Base-by-base conservation (phyloP, 352 stramenopile species). In the Pythium folliculosum region DNA sequence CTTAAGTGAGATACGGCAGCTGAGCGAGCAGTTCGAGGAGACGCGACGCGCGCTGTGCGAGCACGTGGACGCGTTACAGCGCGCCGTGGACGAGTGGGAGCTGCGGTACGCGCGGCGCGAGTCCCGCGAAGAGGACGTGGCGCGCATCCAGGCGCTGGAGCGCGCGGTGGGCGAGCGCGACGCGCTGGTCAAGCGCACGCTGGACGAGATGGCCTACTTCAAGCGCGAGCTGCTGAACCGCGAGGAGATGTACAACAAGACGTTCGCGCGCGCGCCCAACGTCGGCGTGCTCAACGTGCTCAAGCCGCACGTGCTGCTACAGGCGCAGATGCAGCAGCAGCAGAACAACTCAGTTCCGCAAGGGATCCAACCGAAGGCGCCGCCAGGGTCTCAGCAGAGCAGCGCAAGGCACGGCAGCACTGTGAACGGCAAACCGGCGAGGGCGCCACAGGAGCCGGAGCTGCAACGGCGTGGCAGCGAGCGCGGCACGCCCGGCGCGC, bases 171-270 rank as follows among this genome's bases (percentile, higher is more conserved):
- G 72, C 32, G 78, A 96, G 49, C 91, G 88, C 32, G 87, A 97
- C 17, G 79, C 77, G 37, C 66, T 94, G 10, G 79, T 91, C 25
- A 73, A 77, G 50, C 74, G 82, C 38, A 90, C 82, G 22, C 62
- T 86, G 63, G 89, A 97, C 56, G 92, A 98, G 66, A 96, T 97
- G 88, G 81, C 85, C n/a, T 97, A 94, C 67, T 95, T 97, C 67
- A 97, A 97, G 77, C 82, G 89, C 4, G 92, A 98, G 72, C 71
- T 98, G 32, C 72, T 97, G 19, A 98, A 98, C 61, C 90, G 92
- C 17, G 92, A 98, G 66, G 89, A 97, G 58, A 97, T 88, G 76
- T 98, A 97, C 84, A 98, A 98, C 77, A 96, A 96, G 56, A 96
- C 92, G 1, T 98, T 98, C 40, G 85, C 84, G 2, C 68, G 82